Evolutionary conservation across 345 rosid species (phyloP).

Genomic region (Sonneratia caseolaris): DNA sequence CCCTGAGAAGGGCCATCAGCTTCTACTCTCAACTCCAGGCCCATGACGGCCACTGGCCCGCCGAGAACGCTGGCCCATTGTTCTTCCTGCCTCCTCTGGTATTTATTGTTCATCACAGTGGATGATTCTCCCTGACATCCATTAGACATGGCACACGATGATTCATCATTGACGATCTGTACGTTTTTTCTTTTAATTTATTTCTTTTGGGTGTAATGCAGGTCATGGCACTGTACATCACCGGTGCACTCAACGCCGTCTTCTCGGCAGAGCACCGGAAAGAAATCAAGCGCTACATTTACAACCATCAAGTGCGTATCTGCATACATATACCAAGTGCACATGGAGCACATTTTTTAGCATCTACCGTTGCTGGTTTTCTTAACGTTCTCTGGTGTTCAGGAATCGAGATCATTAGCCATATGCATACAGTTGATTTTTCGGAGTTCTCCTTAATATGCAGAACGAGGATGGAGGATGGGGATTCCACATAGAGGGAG

Average conservation of each 20-base stretch:
- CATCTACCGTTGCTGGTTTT: background rate
- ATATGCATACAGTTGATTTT: too few relatives aligned
- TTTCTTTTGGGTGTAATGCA: slow-evolving; percentile 7
- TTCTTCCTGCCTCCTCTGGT: slow-evolving; percentile 62
- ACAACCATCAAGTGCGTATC: slow-evolving; percentile 46
- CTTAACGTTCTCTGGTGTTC: background rate
- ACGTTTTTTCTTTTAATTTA: background rate
- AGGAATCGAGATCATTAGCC: background rate
- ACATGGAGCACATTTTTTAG: too few relatives aligned
- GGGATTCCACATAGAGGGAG: slow-evolving; percentile 55
- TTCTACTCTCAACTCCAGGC: slow-evolving; percentile 53
- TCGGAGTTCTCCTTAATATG: background rate
- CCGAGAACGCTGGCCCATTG: slow-evolving; percentile 50
- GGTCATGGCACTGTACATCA: slow-evolving; percentile 50
- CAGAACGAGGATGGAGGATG: slow-evolving; percentile 75
- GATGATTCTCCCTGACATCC: too few relatives aligned
- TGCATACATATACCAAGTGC: background rate
- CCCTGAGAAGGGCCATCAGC: slow-evolving; percentile 35
- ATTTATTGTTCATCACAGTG: background rate
- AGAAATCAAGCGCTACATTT: slow-evolving; percentile 47
- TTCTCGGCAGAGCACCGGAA: slow-evolving; percentile 42
- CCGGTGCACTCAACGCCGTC: slow-evolving; percentile 30
- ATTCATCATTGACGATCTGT: background rate
- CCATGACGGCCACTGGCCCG: slow-evolving; percentile 67
- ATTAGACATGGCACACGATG: background rate